Evolutionary conservation across 176 grass and related monocot species (phyloP).

Genomic region (Carex littledalei): DNA sequence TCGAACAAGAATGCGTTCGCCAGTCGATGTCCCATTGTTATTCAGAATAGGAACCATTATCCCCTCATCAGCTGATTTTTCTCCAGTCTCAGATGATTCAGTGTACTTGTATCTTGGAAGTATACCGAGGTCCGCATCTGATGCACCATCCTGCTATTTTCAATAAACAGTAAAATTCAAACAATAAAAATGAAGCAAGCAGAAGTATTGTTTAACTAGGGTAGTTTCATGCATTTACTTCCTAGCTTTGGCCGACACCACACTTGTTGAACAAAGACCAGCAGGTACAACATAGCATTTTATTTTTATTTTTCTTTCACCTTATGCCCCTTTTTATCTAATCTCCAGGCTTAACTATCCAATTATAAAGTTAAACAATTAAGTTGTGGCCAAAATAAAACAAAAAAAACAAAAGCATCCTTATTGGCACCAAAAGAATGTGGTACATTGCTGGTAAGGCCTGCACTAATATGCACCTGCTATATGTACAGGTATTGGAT

Average conservation of each 20-base stretch:
- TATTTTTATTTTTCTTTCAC: not conserved
- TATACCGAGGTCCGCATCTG: constrained; percentile 75
- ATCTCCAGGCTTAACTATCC: not conserved
- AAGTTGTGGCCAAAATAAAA: not conserved
- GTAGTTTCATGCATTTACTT: not conserved
- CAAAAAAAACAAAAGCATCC: not conserved
- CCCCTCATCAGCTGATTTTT: constrained; percentile 62
- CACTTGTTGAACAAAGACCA: too few species aligned
- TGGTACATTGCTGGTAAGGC: not conserved
- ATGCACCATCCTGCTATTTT: constrained; percentile 72
- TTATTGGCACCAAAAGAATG: not conserved
- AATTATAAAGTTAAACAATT: not conserved
- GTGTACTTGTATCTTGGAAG: constrained; percentile 91
- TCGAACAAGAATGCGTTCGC: constrained; percentile 55
- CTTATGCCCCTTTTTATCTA: not conserved
- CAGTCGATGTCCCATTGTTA: constrained; percentile 55
- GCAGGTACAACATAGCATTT: not conserved
- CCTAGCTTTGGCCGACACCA: not conserved
- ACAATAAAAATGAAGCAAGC: not conserved
- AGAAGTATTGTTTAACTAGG: not conserved
- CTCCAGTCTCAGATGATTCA: constrained; percentile 34
- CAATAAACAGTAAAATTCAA: not conserved
- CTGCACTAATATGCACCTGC: not conserved
- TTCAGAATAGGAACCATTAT: constrained; percentile 84
- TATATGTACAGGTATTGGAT: not conserved